Conservation (phyloP, 2,329 filamentous ascomycete genomes). For the Ophiostoma quercus region DNA sequence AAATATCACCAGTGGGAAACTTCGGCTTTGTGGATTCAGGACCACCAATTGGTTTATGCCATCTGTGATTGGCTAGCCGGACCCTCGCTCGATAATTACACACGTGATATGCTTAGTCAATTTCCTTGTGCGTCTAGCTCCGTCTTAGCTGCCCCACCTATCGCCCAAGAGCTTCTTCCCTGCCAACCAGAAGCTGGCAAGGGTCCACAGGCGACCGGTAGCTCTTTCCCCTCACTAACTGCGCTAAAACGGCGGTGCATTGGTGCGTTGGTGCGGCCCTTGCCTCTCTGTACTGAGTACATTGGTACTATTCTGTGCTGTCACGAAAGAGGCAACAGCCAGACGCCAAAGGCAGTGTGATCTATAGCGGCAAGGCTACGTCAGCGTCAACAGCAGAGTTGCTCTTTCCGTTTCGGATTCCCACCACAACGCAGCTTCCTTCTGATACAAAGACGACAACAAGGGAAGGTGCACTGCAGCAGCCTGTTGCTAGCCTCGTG, state of each 20-base stretch:
- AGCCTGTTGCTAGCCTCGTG: background rate
- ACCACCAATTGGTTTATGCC: conserved; percentile 24
- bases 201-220: conserved; percentile 2
- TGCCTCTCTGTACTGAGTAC: too few relatives aligned
- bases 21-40: conserved; percentile 25
- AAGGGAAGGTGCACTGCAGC: conserved; percentile 9
- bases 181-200: conserved; percentile 10
- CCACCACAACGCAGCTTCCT: background rate
- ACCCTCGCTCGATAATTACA: background rate
- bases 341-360: background rate
- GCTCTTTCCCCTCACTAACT: conserved; percentile 10
- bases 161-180: background rate
- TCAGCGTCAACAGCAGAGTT: conserved; percentile 17
- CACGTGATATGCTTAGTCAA: conserved; percentile 26
- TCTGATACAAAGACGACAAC: background rate
- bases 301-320: too few relatives aligned
- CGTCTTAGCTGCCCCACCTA: background rate
- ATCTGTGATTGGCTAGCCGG: conserved; percentile 25
- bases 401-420: background rate
- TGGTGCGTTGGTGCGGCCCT: background rate
- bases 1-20: conserved; percentile 25
- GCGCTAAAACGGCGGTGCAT: background rate
- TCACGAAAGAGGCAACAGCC: conserved; percentile 5
- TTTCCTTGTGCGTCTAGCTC: background rate
- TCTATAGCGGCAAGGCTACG: conserved; percentile 27